phyloP scores from a whole-genome alignment of 805 yeast species.

The Saturnispora kantuleensis region DNA sequence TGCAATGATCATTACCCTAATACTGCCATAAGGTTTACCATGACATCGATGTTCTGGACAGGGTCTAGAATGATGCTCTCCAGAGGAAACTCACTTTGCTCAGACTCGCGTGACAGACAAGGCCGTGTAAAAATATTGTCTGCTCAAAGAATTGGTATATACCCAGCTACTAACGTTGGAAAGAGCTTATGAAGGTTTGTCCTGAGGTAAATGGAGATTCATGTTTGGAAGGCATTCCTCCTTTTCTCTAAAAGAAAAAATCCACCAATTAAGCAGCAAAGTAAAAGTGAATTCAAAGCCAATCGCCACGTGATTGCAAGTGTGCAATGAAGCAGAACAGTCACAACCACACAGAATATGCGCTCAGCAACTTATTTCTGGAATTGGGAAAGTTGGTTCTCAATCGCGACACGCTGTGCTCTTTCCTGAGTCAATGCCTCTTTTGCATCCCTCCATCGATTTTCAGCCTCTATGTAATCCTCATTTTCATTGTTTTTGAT shows the following conservation, averaged over 20 bases:
- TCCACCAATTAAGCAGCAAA: no score
- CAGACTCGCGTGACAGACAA: background rate
- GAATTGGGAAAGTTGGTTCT: background rate
- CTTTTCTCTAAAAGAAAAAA: background rate
- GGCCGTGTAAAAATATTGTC: background rate
- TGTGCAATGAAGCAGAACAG: background rate
- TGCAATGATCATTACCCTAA: background rate
- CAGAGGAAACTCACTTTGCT: background rate
- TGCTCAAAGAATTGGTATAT: no score
- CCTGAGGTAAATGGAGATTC: background rate
- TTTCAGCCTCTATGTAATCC: background rate
- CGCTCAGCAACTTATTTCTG: background rate
- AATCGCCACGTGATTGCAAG: no score
- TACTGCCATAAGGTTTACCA: background rate
- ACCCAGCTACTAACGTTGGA: background rate
- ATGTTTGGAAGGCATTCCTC: background rate
- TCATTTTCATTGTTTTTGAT: background rate
- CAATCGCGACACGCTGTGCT: background rate
- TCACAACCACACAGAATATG: background rate
- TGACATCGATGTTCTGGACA: conserved; percentile 1
- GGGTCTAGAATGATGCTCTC: conserved; percentile 1
- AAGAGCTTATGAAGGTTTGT: background rate
- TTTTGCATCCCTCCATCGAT: background rate
- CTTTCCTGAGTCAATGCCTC: background rate
- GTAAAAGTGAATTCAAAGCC: no score